A percentile compares a stretch with the other conserved stretches of the same genome.
phyloP scores from a whole-genome alignment of 2,329 filamentous ascomycete genomes.

The Verticillium zaregamsianum region DNA sequence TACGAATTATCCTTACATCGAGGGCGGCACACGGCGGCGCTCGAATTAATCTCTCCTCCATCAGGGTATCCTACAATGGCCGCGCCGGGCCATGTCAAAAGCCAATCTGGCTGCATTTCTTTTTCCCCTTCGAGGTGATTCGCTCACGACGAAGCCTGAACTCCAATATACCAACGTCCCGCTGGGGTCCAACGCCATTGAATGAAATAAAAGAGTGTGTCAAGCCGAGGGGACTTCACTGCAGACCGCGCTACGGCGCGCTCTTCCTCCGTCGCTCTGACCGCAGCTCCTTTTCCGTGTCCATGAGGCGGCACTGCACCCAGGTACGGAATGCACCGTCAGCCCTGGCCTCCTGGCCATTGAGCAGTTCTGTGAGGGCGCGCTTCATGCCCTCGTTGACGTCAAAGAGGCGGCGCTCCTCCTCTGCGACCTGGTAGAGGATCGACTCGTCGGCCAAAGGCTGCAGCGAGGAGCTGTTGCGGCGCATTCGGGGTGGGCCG shows the following conservation, averaged over 20 bases:
- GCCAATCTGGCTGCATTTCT: background rate
- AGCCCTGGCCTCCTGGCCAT: slow-evolving; percentile 50
- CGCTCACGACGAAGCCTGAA: background rate
- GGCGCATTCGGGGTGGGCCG: slow-evolving; percentile 10
- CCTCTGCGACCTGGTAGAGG: slow-evolving; percentile 43
- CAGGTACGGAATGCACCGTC: slow-evolving; percentile 51
- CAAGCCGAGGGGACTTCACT: background rate
- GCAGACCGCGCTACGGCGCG: slow-evolving; percentile 4
- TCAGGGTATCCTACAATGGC: background rate
- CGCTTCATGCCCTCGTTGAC: slow-evolving; percentile 60
- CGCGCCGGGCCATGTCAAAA: background rate
- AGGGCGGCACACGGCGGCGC: background rate
- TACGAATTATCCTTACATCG: background rate
- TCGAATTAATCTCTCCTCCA: background rate
- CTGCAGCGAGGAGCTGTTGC: slow-evolving; percentile 4
- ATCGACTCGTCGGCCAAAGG: slow-evolving; percentile 36
- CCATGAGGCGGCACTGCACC: slow-evolving; percentile 56
- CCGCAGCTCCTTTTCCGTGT: slow-evolving; percentile 55
- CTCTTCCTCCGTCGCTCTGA: slow-evolving; percentile 41
- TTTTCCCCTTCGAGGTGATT: background rate
- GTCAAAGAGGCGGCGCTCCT: slow-evolving; percentile 49
- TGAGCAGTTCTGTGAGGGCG: slow-evolving; percentile 56
- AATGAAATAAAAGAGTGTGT: background rate
- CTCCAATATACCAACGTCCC: background rate
- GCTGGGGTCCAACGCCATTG: background rate